Evolutionary conservation across 2,329 filamentous ascomycete genomes (phyloP), one percentile per base, ranked within the genome.

Genomic region (Apiospora sp.): DNA sequence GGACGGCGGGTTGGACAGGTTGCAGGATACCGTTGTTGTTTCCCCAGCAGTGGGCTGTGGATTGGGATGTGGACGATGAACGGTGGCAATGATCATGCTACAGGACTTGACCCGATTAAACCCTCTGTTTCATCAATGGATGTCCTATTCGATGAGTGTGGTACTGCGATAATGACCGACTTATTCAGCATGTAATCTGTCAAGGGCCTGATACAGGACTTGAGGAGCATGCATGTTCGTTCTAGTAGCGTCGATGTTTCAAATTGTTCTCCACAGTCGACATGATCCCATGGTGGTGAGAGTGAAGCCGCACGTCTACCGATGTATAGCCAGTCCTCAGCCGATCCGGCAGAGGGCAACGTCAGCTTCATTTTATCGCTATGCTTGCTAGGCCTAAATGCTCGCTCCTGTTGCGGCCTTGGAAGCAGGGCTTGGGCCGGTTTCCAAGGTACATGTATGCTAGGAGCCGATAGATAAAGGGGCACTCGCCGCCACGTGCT

Each of bases 311-410:
- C 54, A 61, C 30, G 16, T 14, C 27, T 34, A 22, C 54, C 22
- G 16, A 22, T 16, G 27, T 22, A 12, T 64, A 41, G 34, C n/a
- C 58, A 64, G 58, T 41, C 19, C 58, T 64, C 58, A 24, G 58
- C 14, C 58, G 34, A 41, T 41, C 19, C 58, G 34, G 34, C 34
- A 13, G n/a, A 37, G 22, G 22, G 58, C 58, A 41, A 64, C 58
- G 58, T 64, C 58, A 64, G 58, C 58, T 41, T 64, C 58, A 64
- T 41, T 64, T 24, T 22, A n/a, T 37, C 58, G 19, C 58, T 34
- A 41, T 64, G 16, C 34, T 14, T 22, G 58, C 37, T 41, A 41
- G 37, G 37, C 37, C 8, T 8, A 41, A 41, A 41, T 41, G 37
- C 37, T 41, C 37, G 37, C 37, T 64, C 46, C 46, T 49, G 2